Conservation (phyloP, 176 grass and related monocot species). For the Aegilops speltoides region DNA sequence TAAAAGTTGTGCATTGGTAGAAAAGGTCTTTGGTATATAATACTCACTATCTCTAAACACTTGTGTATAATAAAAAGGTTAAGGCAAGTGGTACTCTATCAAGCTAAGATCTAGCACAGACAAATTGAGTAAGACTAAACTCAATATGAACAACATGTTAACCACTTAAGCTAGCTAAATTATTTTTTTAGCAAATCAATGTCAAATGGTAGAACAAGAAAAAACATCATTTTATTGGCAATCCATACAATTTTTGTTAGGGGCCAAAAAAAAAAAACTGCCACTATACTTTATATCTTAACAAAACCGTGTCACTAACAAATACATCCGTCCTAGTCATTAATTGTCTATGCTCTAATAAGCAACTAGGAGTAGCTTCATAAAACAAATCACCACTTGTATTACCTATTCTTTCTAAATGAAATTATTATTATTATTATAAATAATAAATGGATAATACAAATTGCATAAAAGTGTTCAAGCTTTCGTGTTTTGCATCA, state of each 20-base stretch:
- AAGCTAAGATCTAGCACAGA: background rate
- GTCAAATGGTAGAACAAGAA: background rate
- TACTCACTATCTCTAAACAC: background rate
- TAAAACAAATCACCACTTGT: background rate
- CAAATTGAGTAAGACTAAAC: background rate
- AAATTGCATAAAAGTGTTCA: background rate
- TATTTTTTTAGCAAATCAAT: background rate
- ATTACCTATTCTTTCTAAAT: background rate
- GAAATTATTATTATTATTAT: too few relatives aligned
- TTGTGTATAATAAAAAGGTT: background rate
- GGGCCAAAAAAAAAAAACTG: too few relatives aligned
- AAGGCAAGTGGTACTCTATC: background rate
- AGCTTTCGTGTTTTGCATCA: background rate
- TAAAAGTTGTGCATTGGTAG: background rate
- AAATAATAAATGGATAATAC: background rate
- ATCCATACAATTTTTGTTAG: background rate
- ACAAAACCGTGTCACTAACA: background rate
- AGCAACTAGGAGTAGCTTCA: background rate
- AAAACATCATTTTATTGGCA: background rate
- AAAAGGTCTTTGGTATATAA: background rate
- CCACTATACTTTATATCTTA: background rate
- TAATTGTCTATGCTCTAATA: background rate
- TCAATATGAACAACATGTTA: background rate
- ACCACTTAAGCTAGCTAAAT: background rate
- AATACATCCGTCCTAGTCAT: background rate